phyloP scores from a whole-genome alignment of 257 asterid genomes.

The Verbena officinalis region DNA sequence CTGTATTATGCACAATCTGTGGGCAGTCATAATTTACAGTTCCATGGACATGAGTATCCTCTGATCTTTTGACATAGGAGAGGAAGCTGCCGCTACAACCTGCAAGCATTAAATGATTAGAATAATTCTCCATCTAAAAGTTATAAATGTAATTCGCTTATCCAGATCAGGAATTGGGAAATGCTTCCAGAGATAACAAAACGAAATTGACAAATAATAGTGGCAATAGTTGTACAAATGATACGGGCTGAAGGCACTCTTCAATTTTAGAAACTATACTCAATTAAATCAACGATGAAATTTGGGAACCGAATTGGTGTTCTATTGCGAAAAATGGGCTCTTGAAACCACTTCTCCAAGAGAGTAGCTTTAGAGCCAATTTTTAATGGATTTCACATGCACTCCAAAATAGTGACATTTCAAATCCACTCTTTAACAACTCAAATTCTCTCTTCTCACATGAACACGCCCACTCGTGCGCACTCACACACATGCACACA shows the following conservation, averaged over 20 bases:
- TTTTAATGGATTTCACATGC: too few relatives aligned
- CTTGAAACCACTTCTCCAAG: conserved; percentile 19
- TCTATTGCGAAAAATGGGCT: neutral
- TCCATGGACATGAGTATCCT: conserved; percentile 71
- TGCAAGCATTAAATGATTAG: conserved; percentile 35
- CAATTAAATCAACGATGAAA: neutral
- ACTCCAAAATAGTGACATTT: too few relatives aligned
- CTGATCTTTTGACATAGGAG: conserved; percentile 48
- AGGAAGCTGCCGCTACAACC: conserved; percentile 60
- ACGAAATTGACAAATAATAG: too few relatives aligned
- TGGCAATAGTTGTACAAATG: neutral
- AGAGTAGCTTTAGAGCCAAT: too few relatives aligned
- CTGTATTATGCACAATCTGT: too few relatives aligned
- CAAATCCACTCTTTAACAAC: too few relatives aligned
- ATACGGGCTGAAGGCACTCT: neutral
- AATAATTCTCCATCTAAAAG: neutral
- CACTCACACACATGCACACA: too few relatives aligned
- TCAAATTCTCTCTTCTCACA: too few relatives aligned
- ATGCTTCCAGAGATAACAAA: too few relatives aligned
- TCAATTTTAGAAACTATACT: neutral
- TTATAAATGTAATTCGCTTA: too few relatives aligned
- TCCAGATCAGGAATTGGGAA: too few relatives aligned
- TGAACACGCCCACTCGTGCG: too few relatives aligned
- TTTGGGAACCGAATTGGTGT: neutral
- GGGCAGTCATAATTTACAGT: conserved; percentile 28